Base-by-base conservation (phyloP, 805 yeast genomes). In the Millerago galiae region DNA sequence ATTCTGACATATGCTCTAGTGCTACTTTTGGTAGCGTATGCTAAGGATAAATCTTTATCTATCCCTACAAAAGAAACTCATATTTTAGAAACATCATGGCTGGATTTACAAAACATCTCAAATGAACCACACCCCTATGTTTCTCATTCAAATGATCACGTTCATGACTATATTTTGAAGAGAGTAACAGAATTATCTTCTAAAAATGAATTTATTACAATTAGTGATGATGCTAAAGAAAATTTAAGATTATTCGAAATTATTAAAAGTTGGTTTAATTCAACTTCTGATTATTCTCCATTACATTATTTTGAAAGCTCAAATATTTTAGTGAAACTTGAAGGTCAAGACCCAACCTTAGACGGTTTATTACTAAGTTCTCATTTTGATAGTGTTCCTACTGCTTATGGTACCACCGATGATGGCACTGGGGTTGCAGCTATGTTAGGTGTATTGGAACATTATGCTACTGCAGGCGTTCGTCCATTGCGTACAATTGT, bases 381-480 rank as follows among this genome's bases (percentile, higher is more conserved):
- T 5, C 97, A 90, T 64, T 90, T 68, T 54, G 97, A 89, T 63
- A 78, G 91, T 8, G 96, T 89, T 8, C 95, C 96, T 16, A 77
- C 95, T 3, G 79, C 88, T 5, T 78, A 68, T 52, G 97, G 97
- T 26, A 79, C 93, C 2, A 90, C 96, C 2, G 97, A 90, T 59
- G 96, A 88, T 56, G 96, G 96, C 1, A 79, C 81, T 67, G 96
- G 96, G 8, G 71, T 87, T 46, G 95, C 89, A 1, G 73, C 93
- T 9, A 66, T 89, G 71, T 63, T 89, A 37, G 95, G 89, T 2
- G 66, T 85, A 3, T 63, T 89, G 45, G 71, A 77, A 33, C 63
- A 76, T 52, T 75, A 67, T 50, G 59, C 68, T 0, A 34, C 46
- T 0, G 50, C 62, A 1, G 56, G 60, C 2, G 46, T 60, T 10